phyloP scores from a whole-genome alignment of 345 rosid genomes.

The Boechera stricta region DNA sequence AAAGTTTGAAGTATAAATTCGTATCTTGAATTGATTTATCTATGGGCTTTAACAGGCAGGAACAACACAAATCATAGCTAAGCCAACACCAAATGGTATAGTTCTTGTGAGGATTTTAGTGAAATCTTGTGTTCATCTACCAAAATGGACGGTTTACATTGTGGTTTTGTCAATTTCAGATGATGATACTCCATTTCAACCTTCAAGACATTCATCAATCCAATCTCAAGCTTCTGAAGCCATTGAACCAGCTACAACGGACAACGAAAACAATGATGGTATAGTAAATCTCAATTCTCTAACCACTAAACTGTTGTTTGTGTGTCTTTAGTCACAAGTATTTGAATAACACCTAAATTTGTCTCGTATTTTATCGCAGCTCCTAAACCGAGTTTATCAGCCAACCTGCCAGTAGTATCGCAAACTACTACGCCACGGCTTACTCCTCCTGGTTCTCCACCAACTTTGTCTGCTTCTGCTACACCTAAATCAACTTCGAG shows the following conservation, averaged over 20 bases:
- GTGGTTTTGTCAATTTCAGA: conserved; percentile 50
- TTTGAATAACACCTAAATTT: not conserved
- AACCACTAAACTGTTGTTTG: not conserved
- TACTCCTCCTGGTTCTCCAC: conserved; percentile 93
- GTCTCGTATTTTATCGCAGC: conserved; percentile 41
- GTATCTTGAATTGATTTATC: not conserved
- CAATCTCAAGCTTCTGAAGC: conserved; percentile 61
- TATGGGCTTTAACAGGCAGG: conserved; percentile 52
- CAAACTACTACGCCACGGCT: conserved; percentile 74
- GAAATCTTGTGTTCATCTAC: not conserved
- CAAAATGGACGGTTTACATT: not conserved
- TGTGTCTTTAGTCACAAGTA: not conserved
- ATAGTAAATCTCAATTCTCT: not conserved
- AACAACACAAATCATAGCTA: conserved; percentile 66
- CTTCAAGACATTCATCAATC: conserved; percentile 59
- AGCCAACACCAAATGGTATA: conserved; percentile 68
- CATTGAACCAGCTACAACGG: conserved; percentile 54
- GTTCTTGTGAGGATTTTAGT: not conserved
- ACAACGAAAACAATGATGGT: conserved; percentile 63
- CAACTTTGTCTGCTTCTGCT: conserved; percentile 73
- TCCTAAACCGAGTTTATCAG: conserved; percentile 53
- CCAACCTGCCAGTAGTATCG: conserved; percentile 55
- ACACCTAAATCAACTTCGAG: conserved; percentile 80
- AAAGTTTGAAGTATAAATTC: not conserved
- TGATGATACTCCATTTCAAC: conserved; percentile 59